These are phyloP conservation scores for Dendryphion nanum DNA, from an alignment of 2,329 filamentous ascomycete genomes.

Conservation along the genomic window DNA sequence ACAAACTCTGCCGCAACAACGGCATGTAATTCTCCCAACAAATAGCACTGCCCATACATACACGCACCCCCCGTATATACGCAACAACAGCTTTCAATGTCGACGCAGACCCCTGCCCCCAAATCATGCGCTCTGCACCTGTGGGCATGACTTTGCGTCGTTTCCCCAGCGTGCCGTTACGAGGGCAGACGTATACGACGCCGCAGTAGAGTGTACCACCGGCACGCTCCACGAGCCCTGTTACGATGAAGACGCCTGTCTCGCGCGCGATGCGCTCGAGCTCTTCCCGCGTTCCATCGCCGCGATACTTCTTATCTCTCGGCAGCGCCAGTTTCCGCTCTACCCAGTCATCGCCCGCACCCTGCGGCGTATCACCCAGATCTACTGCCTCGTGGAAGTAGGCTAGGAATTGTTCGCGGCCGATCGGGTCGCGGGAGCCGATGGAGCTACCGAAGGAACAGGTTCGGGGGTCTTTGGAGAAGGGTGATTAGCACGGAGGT, in stretches of 20 bases:
- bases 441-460: constrained; percentile 73
- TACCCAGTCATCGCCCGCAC: constrained; percentile 72
- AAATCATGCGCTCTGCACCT: constrained; percentile 77
- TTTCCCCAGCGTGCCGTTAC: constrained; percentile 73
- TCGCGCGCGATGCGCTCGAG: constrained; percentile 74
- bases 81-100: constrained; percentile 79
- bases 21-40: constrained; percentile 99
- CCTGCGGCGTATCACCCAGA: constrained; percentile 72
- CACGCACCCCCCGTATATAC: constrained; percentile 71
- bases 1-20: constrained; percentile 76
- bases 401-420: constrained; percentile 76
- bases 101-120: constrained; percentile 79
- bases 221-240: constrained; percentile 74
- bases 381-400: constrained; percentile 82
- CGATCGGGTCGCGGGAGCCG: constrained; percentile 65
- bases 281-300: constrained; percentile 76
- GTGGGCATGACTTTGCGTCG: constrained; percentile 93
- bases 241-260: constrained; percentile 78
- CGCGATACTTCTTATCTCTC: constrained; percentile 50
- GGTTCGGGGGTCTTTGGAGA: constrained; percentile 87
- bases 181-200: constrained; percentile 78
- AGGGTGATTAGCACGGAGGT: too few relatives aligned
- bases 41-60: constrained; percentile 83
- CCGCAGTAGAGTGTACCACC: constrained; percentile 84
- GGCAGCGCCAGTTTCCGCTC: constrained; percentile 57